Evolutionary conservation across 176 grass and related monocot genomes (phyloP), one percentile per base, ranked within the genome.

Genomic region (sorghum (Sorghum bicolor)): DNA sequence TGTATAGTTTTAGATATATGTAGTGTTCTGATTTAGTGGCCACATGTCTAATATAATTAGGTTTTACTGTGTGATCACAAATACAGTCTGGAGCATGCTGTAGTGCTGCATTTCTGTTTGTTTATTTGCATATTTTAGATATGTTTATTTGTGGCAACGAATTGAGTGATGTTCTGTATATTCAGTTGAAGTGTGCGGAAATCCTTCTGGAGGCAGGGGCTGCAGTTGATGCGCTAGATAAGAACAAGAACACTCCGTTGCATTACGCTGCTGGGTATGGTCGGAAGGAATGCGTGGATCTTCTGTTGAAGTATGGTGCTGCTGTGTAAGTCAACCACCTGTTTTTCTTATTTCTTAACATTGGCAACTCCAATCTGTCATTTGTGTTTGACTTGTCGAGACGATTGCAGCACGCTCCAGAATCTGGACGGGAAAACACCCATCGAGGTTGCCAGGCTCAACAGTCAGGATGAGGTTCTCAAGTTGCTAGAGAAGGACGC

Each of bases 261-360:
- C 94, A 97, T 44, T 97, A 97, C 4, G 92, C 94, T 37, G 87
- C 94, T 83, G 94, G 94, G 13, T 97, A 97, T 57, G 94, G 94
- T 7, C 88, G 92, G 25, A 94, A 97, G 78, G 90, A 97, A 34
- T 97, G 92, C 0, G 94, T 97, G 39, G 87, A 91, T 72, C 86
- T 94, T 80, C 83, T 97, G 24, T 45, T 97, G 34, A 85, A 97
- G 70, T 86, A 94, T 22, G 92, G 94, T 14, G 94, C 94, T 80
- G 90, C 94, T 61, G 94, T 97, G 94, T 97, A 94, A 86, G 94
- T 92, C 72, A 68, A 19, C 32, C 26, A 6, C 4, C 11, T 74
- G 13, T 63, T 69, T 41, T n/a, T 15, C 29, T 36, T 10, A 26
- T 16, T 80, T 20, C 24, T 38, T 65, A 28, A 22, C 14, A 25